Evolutionary conservation across 768 basidiomycete genomes (phyloP).

Genomic region (Naganishia friedmannii): DNA sequence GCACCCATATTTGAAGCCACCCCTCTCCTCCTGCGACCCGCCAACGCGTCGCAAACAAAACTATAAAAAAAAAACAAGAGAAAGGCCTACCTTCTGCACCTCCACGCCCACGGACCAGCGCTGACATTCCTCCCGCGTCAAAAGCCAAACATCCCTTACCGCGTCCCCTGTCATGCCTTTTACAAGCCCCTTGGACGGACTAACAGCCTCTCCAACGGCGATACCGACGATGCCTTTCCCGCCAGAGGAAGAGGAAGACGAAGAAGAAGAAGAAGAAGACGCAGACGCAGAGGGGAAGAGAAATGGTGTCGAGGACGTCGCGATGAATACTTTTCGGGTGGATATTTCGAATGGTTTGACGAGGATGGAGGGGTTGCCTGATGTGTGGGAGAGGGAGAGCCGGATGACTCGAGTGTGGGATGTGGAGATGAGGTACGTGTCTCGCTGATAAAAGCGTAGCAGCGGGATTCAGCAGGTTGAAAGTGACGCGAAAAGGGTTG

Average conservation of each 20-base stretch:
- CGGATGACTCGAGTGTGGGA: neutral
- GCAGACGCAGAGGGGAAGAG: slow-evolving; percentile 1
- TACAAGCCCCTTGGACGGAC: slow-evolving; percentile 2
- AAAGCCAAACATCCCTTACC: slow-evolving; percentile 18
- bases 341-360: slow-evolving; percentile 8
- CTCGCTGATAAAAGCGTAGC: neutral
- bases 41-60: too few species aligned
- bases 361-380: slow-evolving; percentile 2
- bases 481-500: too few species aligned
- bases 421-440: slow-evolving; percentile 12
- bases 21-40: too few species aligned
- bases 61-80: neutral
- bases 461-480: too few species aligned
- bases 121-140: slow-evolving; percentile 12
- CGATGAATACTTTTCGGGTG: slow-evolving; percentile 24
- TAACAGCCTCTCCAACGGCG: slow-evolving; percentile 5
- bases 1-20: too few species aligned
- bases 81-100: neutral
- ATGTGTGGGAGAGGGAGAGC: slow-evolving; percentile 18
- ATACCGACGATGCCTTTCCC: neutral
- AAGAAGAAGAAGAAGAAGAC: neutral
- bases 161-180: slow-evolving; percentile 6
- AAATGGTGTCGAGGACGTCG: neutral
- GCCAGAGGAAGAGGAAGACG: neutral
- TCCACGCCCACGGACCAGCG: slow-evolving; percentile 15